phyloP scores from a whole-genome alignment of 1,284 basidiomycete genomes.

The Ustilago lituana region DNA sequence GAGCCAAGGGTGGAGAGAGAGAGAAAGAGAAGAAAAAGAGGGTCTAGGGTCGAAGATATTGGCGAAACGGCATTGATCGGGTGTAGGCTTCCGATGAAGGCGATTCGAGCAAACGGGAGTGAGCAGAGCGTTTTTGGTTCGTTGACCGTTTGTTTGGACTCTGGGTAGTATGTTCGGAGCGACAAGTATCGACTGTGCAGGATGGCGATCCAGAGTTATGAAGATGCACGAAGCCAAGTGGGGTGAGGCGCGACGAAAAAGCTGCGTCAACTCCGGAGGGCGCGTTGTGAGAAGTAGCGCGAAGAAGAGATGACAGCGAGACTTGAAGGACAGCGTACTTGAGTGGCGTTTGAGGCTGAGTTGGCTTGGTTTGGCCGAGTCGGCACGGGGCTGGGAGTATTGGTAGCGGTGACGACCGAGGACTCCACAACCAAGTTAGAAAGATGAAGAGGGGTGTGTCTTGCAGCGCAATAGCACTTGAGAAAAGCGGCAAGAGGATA shows the following conservation, averaged over 20 bases:
- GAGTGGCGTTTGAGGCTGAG: no score
- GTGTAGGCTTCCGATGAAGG: neutral
- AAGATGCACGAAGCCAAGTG: slow-evolving; percentile 10
- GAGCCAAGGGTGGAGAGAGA: neutral
- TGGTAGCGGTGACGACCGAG: no score
- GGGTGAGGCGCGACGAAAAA: neutral
- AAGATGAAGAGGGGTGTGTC: no score
- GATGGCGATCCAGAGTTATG: slow-evolving; percentile 7
- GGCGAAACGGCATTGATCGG: slow-evolving; percentile 19
- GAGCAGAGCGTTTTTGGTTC: neutral
- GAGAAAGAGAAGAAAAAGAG: neutral
- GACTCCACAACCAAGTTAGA: no score
- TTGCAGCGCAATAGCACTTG: no score
- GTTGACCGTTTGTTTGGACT: neutral
- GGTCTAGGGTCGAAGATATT: slow-evolving; percentile 1
- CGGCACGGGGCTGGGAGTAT: no score
- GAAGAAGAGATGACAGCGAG: no score
- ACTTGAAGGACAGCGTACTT: no score
- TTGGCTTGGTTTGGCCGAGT: no score
- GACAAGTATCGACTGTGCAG: slow-evolving; percentile 2
- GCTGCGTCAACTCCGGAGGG: no score
- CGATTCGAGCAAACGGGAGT: neutral
- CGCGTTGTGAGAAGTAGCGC: neutral
- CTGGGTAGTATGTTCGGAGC: neutral
- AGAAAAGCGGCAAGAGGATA: no score